phyloP scores from a whole-genome alignment of 179 eudicot genomes.

The Carnegiea gigantea region DNA sequence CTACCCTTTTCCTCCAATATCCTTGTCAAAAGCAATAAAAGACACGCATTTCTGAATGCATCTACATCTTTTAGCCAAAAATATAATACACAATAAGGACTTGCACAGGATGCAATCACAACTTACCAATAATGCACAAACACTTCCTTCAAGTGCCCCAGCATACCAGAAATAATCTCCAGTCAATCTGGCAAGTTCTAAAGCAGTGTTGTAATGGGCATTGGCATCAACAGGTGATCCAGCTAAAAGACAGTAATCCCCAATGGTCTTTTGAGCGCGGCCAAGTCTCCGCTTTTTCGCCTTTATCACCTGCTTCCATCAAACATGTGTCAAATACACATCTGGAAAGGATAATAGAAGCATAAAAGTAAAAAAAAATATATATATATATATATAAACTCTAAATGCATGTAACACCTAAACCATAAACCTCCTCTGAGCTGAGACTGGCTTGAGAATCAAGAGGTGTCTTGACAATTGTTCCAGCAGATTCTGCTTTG shows the following conservation, averaged over 20 bases:
- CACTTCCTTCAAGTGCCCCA: constrained; percentile 96
- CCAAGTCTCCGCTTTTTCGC: constrained; percentile 95
- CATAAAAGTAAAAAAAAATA: constrained; percentile 15
- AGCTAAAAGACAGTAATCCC: constrained; percentile 92
- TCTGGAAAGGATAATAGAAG: constrained; percentile 15
- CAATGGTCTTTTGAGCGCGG: constrained; percentile 93
- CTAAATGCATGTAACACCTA: constrained; percentile 72
- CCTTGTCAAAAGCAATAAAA: neutral
- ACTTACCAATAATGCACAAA: constrained; percentile 92
- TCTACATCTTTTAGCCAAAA: neutral
- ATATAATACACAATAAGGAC: neutral
- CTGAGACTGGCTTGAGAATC: constrained; percentile 99
- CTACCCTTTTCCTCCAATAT: neutral
- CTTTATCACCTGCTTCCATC: constrained; percentile 68
- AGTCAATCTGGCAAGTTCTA: constrained; percentile 90
- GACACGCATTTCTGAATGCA: neutral
- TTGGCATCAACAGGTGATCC: constrained; percentile 98
- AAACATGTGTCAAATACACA: constrained; percentile 24
- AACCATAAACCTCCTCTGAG: constrained; percentile 99
- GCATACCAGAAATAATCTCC: constrained; percentile 97
- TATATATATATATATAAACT: constrained; percentile 13
- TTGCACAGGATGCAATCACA: constrained; percentile 39
- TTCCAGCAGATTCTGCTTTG: constrained; percentile 86
- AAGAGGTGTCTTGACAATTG: constrained; percentile 91
- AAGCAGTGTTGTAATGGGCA: constrained; percentile 88